Evolutionary conservation across 148 eudicot species (phyloP).

Genomic region (Chenopodium berlandieri): DNA sequence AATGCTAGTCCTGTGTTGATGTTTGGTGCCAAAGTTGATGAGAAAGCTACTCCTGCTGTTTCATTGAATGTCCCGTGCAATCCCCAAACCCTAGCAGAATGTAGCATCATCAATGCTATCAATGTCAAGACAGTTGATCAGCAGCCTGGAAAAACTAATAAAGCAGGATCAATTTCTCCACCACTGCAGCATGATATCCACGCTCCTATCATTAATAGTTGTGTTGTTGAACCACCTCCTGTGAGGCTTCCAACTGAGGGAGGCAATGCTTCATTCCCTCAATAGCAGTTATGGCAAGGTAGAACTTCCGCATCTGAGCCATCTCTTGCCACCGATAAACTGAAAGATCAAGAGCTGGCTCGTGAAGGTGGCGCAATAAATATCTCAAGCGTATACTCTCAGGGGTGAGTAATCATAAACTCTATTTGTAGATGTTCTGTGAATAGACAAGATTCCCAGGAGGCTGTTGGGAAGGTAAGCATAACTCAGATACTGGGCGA

Average conservation of each 20-base stretch:
- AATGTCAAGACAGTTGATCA: conserved; percentile 43
- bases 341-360: conserved; percentile 57
- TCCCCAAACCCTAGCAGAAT: conserved; percentile 40
- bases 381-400: conserved; percentile 86
- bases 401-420: conserved; percentile 55
- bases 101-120: conserved; percentile 36
- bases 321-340: conserved; percentile 36
- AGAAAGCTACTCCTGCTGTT: conserved; percentile 28
- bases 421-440: not conserved
- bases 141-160: conserved; percentile 35
- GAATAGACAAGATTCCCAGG: conserved; percentile 26
- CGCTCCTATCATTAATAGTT: conserved; percentile 34
- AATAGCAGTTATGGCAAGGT: conserved; percentile 46
- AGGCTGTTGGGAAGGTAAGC: conserved; percentile 50
- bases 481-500: not conserved
- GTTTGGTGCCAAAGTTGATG: conserved; percentile 53
- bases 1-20: conserved; percentile 40
- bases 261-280: conserved; percentile 44
- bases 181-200: conserved; percentile 45
- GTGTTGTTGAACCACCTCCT: conserved; percentile 37
- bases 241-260: conserved; percentile 37
- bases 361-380: conserved; percentile 81
- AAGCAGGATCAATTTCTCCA: conserved; percentile 33
- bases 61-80: conserved; percentile 37
- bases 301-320: conserved; percentile 38